Percentiles rank a stretch among this genome's conserved stretches.
Conservation (phyloP, 78 protist genomes). For the Dictyostelium citrinum region DNA sequence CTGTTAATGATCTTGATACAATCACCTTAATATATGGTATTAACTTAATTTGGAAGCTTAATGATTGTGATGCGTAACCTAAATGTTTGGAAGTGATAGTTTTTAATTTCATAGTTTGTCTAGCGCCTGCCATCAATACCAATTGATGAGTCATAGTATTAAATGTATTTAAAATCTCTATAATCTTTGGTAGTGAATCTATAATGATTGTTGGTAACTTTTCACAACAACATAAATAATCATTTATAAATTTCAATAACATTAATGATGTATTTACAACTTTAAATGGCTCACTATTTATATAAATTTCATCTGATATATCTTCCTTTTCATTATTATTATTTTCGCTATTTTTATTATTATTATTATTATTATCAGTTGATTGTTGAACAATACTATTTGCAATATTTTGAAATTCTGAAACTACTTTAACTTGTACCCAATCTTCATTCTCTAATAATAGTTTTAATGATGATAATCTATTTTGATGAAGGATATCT, state of each 20-base stretch:
- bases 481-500: constrained; percentile 47
- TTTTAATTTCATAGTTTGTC: constrained; percentile 68
- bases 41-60: constrained; percentile 56
- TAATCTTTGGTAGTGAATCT: constrained; percentile 51
- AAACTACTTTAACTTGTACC: constrained; percentile 41
- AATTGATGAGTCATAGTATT: constrained; percentile 64
- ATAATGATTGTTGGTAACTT: constrained; percentile 20
- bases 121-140: constrained; percentile 74
- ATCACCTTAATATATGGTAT: constrained; percentile 44
- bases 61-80: constrained; percentile 54
- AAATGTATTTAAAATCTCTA: constrained; percentile 43
- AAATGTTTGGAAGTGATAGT: constrained; percentile 74
- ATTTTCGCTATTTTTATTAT: not conserved
- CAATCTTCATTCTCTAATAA: constrained; percentile 69
- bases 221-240: constrained; percentile 37
- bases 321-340: not conserved
- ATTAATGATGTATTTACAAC: constrained; percentile 61
- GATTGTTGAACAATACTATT: constrained; percentile 15
- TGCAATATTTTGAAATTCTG: constrained; percentile 51
- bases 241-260: constrained; percentile 66
- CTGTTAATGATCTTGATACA: not conserved
- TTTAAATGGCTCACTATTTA: constrained; percentile 56
- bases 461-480: constrained; percentile 16
- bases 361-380: not conserved
- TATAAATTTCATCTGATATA: constrained; percentile 13